Base-by-base conservation (phyloP, 1,139 yeast species). In the Hyphopichia burtonii region DNA sequence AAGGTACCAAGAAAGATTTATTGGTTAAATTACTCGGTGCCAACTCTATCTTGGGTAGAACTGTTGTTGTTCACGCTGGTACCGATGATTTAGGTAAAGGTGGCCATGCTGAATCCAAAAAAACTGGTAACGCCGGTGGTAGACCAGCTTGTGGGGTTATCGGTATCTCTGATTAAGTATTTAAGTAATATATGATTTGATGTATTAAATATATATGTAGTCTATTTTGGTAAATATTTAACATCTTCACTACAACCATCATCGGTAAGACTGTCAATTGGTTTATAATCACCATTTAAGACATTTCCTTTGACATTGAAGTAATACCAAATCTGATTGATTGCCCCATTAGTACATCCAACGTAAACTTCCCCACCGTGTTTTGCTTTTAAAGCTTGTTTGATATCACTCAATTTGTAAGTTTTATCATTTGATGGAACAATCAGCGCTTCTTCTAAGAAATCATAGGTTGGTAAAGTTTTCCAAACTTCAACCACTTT, bases 111-210 rank as follows among this genome's bases (percentile, higher is more conserved):
- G 97, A 91, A 71, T 89, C 97, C 50, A 79, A 86, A 74, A 89
- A 87, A 76, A 93, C 98, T 54, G 99, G 99, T 74, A 91, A 93
- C 65, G 98, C 99, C 49, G 98, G 99, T 66, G 93, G 86, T 57
- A 89, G 99, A 82, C 91, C 96, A 54, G 99, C 99, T 52, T 93
- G 99, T 76, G 98, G 99, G 77, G 98, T 93, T 64, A 91, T 93
- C 75, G 98, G 99, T 59, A 62, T 86, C 51, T 59, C 87, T 49
- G 63, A 66, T 45, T 71, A 68, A 53, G n/a, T n/a, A n/a, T n/a
- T n/a, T n/a, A n/a, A n/a, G n/a, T n/a, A 30, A 30, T 30, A 30
- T 30, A 30, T 30, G 18, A 15, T 15, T 25, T 25, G 28, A 25
- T 31, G 20, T 31, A 16, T 14, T 12, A 14, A 31, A 31, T 15